These are phyloP conservation scores for Myrica gale DNA, from an alignment of 306 rosid genomes.

Conservation along the genomic window DNA sequence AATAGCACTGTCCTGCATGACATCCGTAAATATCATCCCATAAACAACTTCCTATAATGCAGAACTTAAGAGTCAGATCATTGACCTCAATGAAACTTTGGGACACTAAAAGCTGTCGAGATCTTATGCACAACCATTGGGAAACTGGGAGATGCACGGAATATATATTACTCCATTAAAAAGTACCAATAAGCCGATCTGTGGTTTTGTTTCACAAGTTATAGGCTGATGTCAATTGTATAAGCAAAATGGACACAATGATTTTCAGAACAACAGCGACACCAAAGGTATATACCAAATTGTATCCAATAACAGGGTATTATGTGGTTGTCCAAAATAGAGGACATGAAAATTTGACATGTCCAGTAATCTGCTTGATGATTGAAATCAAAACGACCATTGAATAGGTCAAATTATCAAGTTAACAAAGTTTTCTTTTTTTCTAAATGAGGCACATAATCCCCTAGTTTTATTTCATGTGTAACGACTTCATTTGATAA, in stretches of 20 bases:
- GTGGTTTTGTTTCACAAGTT: neutral
- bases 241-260: neutral
- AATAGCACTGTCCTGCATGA: neutral
- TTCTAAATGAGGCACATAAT: neutral
- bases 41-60: neutral
- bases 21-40: neutral
- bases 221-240: neutral
- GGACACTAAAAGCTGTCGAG: too few species aligned
- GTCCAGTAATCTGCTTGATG: neutral
- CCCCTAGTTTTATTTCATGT: neutral
- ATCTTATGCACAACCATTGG: neutral
- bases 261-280: neutral
- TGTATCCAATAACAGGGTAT: neutral
- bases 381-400: neutral
- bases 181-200: neutral
- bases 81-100: too few species aligned
- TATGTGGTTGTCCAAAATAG: neutral
- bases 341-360: neutral
- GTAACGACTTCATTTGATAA: neutral
- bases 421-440: neutral
- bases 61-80: neutral
- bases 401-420: neutral
- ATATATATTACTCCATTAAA: neutral
- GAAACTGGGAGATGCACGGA: neutral
- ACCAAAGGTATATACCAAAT: neutral